Evolutionary conservation across 192 early-diverging fungal genomes (phyloP).

Genomic region (Chytriomyces sp.): DNA sequence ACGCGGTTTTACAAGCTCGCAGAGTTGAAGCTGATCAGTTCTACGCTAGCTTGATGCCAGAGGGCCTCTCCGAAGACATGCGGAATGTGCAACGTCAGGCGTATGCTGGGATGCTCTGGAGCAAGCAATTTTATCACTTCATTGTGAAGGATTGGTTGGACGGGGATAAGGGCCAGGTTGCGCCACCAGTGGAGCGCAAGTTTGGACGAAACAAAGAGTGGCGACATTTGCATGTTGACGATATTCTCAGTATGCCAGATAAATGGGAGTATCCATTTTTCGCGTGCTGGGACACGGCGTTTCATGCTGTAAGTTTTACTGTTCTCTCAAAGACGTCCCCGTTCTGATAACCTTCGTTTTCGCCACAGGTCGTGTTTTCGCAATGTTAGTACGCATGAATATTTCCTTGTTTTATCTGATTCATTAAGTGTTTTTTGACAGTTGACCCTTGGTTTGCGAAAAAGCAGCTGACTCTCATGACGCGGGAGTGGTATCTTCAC

Average conservation of each 20-base stretch:
- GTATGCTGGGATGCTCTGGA: slow-evolving; percentile 46
- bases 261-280: slow-evolving; percentile 51
- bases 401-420: slow-evolving; percentile 4
- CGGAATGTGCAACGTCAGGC: slow-evolving; percentile 41
- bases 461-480: slow-evolving; percentile 39
- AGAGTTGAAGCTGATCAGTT: slow-evolving; percentile 43
- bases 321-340: slow-evolving; percentile 9
- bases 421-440: neutral
- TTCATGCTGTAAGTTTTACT: slow-evolving; percentile 31
- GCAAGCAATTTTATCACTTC: slow-evolving; percentile 44
- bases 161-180: slow-evolving; percentile 36
- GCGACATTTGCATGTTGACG: slow-evolving; percentile 44
- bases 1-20: slow-evolving; percentile 14
- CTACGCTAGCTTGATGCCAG: slow-evolving; percentile 20
- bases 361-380: neutral
- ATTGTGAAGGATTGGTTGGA: slow-evolving; percentile 41
- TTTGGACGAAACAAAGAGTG: slow-evolving; percentile 39
- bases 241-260: slow-evolving; percentile 44
- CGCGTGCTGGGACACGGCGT: slow-evolving; percentile 46
- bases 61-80: slow-evolving; percentile 20
- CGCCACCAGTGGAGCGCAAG: slow-evolving; percentile 40
- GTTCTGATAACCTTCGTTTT: too few relatives aligned
- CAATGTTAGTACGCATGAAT: neutral
- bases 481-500: slow-evolving; percentile 44
- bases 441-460: slow-evolving; percentile 49